Conservation (phyloP, 2,329 filamentous ascomycete species). For the Diaporthe aspalathi region DNA sequence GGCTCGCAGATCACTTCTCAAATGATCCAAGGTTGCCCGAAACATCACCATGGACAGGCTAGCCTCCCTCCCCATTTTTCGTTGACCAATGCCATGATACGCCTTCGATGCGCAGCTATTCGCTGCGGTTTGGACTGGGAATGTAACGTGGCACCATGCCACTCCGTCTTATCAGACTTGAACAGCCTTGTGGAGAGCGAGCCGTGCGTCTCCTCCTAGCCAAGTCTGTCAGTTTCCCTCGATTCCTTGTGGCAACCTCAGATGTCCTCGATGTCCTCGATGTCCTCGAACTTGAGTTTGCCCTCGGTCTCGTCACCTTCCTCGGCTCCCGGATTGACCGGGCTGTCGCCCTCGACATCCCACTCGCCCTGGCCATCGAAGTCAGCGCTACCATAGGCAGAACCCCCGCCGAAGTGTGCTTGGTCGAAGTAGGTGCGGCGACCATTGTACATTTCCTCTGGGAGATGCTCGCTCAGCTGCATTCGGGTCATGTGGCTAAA, state of each 20-base stretch:
- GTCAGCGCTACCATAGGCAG: background rate
- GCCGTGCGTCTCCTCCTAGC: too few relatives aligned
- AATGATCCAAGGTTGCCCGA: too few relatives aligned
- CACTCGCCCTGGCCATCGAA: constrained; percentile 3
- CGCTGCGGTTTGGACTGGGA: background rate
- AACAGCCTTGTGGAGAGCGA: background rate
- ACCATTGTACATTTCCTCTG: background rate
- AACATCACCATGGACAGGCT: background rate
- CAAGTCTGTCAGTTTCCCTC: background rate
- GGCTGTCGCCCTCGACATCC: background rate
- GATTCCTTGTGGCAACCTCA: background rate
- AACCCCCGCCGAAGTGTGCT: background rate
- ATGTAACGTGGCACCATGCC: background rate
- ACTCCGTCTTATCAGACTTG: background rate
- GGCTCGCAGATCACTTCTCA: too few relatives aligned
- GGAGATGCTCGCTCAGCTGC: constrained; percentile 15
- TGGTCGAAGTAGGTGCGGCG: background rate
- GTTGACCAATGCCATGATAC: too few relatives aligned
- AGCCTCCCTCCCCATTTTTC: background rate
- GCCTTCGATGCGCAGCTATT: too few relatives aligned
- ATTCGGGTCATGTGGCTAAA: background rate
- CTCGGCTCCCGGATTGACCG: background rate
- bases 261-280: constrained; percentile 1
- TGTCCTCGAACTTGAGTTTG: background rate
- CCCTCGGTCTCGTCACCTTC: background rate